Evolutionary conservation across 352 stramenopile species (phyloP).

Genomic region (Globisporangium carolinianum): DNA sequence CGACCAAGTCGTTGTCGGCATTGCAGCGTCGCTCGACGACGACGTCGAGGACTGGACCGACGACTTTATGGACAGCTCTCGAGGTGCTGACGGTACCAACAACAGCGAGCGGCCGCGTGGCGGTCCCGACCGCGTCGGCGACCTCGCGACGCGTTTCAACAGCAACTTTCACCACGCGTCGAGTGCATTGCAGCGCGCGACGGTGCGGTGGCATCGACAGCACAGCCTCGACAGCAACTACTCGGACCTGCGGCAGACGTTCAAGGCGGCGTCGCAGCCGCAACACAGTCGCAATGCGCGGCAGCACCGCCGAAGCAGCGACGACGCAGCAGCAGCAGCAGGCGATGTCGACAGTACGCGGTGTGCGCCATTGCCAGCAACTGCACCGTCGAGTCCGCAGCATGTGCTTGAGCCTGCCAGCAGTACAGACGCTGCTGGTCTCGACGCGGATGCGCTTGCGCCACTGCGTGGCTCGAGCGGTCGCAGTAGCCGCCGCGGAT

Average conservation of each 20-base stretch:
- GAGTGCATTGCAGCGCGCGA: slow-evolving; percentile 11
- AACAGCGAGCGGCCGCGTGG: not conserved
- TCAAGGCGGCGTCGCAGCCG: slow-evolving; percentile 3
- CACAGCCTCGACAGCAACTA: slow-evolving; percentile 23
- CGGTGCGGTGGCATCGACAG: slow-evolving; percentile 28
- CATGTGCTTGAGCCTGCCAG: too few relatives aligned
- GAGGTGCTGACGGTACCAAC: not conserved
- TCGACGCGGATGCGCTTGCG: too few relatives aligned
- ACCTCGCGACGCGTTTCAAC: slow-evolving; percentile 13
- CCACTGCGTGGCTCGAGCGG: not conserved
- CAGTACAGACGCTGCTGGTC: too few relatives aligned
- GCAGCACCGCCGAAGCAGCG: slow-evolving; percentile 24
- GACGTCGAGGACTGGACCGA: slow-evolving; percentile 75
- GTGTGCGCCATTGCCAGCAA: too few relatives aligned
- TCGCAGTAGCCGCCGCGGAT: not conserved
- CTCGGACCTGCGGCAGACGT: slow-evolving; percentile 15
- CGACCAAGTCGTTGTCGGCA: slow-evolving; percentile 61
- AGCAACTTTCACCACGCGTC: slow-evolving; percentile 22
- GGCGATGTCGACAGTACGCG: not conserved
- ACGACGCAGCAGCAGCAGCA: slow-evolving; percentile 10
- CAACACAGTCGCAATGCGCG: slow-evolving; percentile 10
- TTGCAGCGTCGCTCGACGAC: slow-evolving; percentile 55
- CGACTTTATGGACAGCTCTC: slow-evolving; percentile 34
- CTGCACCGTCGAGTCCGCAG: too few relatives aligned
- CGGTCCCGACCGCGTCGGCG: slow-evolving; percentile 5